Base-by-base conservation (phyloP, 2,329 filamentous ascomycete genomes). In the Teratosphaeria zuluensis region DNA sequence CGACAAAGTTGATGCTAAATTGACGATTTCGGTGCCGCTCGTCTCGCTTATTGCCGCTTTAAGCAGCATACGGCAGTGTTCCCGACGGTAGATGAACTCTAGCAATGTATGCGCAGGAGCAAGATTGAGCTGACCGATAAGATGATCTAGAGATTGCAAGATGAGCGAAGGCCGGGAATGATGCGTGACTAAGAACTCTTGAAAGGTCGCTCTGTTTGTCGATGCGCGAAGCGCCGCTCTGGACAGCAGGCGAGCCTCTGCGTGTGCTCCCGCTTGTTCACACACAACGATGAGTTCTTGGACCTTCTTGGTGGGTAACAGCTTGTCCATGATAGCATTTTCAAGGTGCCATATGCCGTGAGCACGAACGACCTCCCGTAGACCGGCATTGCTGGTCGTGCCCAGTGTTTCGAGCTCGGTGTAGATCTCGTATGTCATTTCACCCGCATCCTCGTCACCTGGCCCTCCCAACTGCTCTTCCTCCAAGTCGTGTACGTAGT, bases 301-400 rank as follows among this genome's bases (percentile, higher is more conserved):
- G 16, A 61, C 54, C n/a, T 52, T 57, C 1, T 28, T 14, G 0
- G 58, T 56, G 28, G 62, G 58, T 6, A 76, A 62, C 14, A 75
- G 58, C 0, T 64, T 62, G 19, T 75, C 70, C 8, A 62, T 59
- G 53, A 77, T 66, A 7, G 75, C 74, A 56, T 70, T 66, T 51
- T 69, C 68, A 4, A 78, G 30, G 11, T 75, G 58, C 9, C 69
- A 65, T 1, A 76, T 68, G 1, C 68, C 74, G 65, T 77, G 75
- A 24, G 75, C 72, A 31, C 75, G 66, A 4, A 76, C 73, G 1
- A 76, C 69, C 28, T 75, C 69, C 31, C 72, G 72, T 55, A 78
- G 69, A 1, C 68, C 68, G 4, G 68, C 64, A 74, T 75, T 77
- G 21, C 72, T 74, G 30, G 69, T 64, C 14, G 69, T 70, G 54